These are phyloP conservation scores for Neolentinus lepideus DNA, from an alignment of 1,284 basidiomycete species.

Conservation along the genomic window DNA sequence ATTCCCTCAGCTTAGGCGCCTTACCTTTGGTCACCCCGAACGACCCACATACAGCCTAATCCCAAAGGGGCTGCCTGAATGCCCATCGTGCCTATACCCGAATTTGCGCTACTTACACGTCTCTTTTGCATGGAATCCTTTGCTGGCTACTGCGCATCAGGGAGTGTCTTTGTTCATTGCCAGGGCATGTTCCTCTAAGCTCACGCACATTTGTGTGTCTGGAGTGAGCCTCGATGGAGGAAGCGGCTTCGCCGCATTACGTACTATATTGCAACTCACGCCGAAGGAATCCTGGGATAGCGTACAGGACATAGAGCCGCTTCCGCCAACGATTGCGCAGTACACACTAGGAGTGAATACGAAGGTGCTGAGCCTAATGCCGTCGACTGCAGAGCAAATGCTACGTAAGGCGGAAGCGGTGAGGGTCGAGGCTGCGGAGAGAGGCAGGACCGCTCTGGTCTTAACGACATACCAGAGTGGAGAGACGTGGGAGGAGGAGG, in stretches of 20 bases:
- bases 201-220: neutral
- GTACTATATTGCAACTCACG: neutral
- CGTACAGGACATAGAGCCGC: neutral
- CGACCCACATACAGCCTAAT: neutral
- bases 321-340: neutral
- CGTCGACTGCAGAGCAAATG: neutral
- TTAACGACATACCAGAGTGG: neutral
- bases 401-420: neutral
- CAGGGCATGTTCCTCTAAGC: neutral
- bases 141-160: neutral
- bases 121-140: neutral
- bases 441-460: neutral
- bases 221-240: neutral
- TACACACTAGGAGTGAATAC: neutral
- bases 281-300: neutral
- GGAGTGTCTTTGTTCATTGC: neutral
- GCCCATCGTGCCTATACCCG: neutral
- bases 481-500: no score
- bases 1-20: neutral
- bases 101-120: neutral
- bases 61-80: neutral
- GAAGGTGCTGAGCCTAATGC: neutral
- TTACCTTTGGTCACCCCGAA: neutral
- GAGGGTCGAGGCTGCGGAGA: neutral
- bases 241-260: neutral